Base-by-base conservation (phyloP, 371 early-diverging fungal species). In the Apophysomyces variabilis region DNA sequence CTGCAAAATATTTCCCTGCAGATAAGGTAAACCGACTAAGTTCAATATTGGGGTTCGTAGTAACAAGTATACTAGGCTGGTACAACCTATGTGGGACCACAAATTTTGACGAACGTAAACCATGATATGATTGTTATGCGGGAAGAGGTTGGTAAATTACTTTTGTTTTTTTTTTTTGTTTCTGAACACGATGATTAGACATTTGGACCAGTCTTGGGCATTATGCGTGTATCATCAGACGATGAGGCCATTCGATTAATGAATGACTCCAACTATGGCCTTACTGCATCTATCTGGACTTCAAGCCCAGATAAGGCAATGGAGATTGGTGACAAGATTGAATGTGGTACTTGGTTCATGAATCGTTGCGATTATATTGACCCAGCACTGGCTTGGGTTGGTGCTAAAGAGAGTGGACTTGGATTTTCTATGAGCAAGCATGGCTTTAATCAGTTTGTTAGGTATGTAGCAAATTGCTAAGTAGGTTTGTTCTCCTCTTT, bases 281-380 rank as follows among this genome's bases (percentile, higher is more conserved):
- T 95, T 57, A 93, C 95, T n/a, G 91, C 93, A 3, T 88, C 89
- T 44, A 87, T 95, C 56, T 95, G 95, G 95, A 93, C 95, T 0
- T 66, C 76, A 56, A 87, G 88, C 67, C 66, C 69, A 3, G 85
- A 88, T 12, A 85, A 83, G 26, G 93, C 88, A 0, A 26, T 86
- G 41, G 75, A 61, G 13, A 87, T 93, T 64, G 92, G 89, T 8
- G 85, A 90, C 57, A 84, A 81, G 61, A 83, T 93, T 57, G 90
- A 93, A 60, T 87, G 89, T 0, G 95, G 95, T 13, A 93, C 95
- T n/a, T 88, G 90, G 84, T 95, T 91, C 70, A 87, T 92, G 90
- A 95, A 95, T 69, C 87, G 93, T 1, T 93, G 93, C 69, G 93
- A 95, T 72, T 92, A 85, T 64, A 74, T 90, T 41, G 94, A 93